Base-by-base conservation (phyloP, 805 yeast species). In the Priceomyces melissophilus region DNA sequence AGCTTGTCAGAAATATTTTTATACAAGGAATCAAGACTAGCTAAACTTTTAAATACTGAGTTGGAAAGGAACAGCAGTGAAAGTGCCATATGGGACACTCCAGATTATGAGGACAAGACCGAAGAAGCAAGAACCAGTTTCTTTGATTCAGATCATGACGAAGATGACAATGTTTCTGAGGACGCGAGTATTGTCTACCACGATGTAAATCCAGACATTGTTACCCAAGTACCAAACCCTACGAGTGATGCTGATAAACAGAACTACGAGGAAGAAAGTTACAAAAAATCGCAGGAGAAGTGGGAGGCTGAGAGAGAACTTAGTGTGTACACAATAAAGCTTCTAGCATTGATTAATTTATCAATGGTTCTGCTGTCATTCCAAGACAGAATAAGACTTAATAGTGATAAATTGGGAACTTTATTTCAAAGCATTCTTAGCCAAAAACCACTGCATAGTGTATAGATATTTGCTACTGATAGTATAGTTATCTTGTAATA, bases 31-130 rank as follows among this genome's bases (percentile, higher is more conserved):
- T 64, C 73, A 5, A 61, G 63, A 15, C 48, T 68, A 10, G 79
- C 80, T 0, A 60, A 55, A 33, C 29, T 57, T 1, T 35, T 61
- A n/a, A 52, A 57, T 0, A 52, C 66, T 2, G 63, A 69, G 10
- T 54, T 81, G 39, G 82, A 78, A 32, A 67, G 84, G 49, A 65
- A 62, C 15, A 81, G 70, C 27, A 65, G 69, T 14, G 86, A 81
- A 52, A 81, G 64, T 45, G 78, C 73, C 12, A 61, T 55, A 30
- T 66, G 56, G 7, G 68, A 62, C 14, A 44, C 39, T 15, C 35
- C 30, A 25, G 54, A 49, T n/a, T 43, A 32, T 12, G 35, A 37
- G 10, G 16, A 16, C 10, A 27, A 39, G 5, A 44, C 40, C 9
- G 37, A 30, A n/a, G 37, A 35, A 1, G 43, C 35, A 10, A 25